Evolutionary conservation across 1,139 yeast species (phyloP).

Genomic region (Hansenula sp.): DNA sequence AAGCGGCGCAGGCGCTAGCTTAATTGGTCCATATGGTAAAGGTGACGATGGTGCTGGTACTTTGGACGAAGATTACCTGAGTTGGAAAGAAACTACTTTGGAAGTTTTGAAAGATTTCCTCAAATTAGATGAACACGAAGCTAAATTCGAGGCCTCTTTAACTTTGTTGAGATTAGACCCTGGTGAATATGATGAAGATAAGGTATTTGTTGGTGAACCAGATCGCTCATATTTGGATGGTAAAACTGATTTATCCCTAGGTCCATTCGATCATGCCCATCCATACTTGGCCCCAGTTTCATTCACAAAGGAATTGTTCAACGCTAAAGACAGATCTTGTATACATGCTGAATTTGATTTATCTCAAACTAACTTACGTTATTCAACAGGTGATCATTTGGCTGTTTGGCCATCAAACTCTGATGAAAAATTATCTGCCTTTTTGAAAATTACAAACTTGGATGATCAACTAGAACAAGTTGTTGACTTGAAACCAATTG

Average conservation of each 20-base stretch:
- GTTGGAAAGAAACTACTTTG: constrained; percentile 84
- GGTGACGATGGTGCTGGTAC: constrained; percentile 97
- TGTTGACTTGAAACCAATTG: constrained; percentile 66
- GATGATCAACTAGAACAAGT: constrained; percentile 49
- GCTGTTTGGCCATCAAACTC: constrained; percentile 95
- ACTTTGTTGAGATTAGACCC: constrained; percentile 35
- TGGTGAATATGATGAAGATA: constrained; percentile 31
- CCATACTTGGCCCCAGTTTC: constrained; percentile 78
- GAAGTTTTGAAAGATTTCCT: constrained; percentile 64
- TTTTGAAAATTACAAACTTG: constrained; percentile 63
- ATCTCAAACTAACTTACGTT: constrained; percentile 69
- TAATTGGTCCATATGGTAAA: constrained; percentile 72
- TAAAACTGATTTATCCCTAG: constrained; percentile 44
- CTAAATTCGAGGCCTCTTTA: constrained; percentile 72
- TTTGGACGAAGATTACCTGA: constrained; percentile 89
- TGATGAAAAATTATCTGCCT: constrained; percentile 63
- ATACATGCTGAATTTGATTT: constrained; percentile 89
- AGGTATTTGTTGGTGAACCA: constrained; percentile 84
- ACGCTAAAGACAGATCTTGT: constrained; percentile 63
- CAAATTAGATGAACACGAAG: constrained; percentile 71
- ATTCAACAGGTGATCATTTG: constrained; percentile 93
- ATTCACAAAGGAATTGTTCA: constrained; percentile 66
- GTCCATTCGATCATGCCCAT: constrained; percentile 81
- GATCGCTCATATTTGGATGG: constrained; percentile 54
- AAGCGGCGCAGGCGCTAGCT: constrained; percentile 59